Evolutionary conservation across 208 protist genomes (phyloP).

Genomic region (Trypanosoma platydactyli): DNA sequence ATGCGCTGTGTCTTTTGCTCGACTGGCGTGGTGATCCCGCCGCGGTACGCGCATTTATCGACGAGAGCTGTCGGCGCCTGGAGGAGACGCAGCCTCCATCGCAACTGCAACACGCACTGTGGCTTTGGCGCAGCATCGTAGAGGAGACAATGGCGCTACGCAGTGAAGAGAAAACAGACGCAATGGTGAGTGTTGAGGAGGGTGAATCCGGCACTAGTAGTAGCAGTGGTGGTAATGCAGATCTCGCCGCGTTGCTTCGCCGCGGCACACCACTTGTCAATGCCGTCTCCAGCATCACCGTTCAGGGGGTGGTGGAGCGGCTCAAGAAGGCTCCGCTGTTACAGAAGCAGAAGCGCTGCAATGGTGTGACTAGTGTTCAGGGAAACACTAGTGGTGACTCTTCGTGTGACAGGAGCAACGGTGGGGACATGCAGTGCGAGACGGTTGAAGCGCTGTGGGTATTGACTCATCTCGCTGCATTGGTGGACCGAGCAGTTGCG

Average conservation of each 20-base stretch:
- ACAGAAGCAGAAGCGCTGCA: background rate
- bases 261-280: conserved; percentile 1
- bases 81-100: conserved; percentile 24
- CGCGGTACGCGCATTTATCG: conserved; percentile 22
- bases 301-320: conserved; percentile 7
- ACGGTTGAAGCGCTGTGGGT: conserved; percentile 26
- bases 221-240: conserved; percentile 6
- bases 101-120: conserved; percentile 18
- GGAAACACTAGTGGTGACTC: conserved; percentile 2
- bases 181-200: too few relatives aligned
- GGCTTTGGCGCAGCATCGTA: conserved; percentile 15
- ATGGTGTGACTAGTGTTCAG: background rate
- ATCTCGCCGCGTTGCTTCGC: background rate
- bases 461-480: conserved; percentile 2
- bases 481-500: conserved; percentile 20
- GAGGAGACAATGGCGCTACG: background rate
- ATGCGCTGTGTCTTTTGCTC: conserved; percentile 25
- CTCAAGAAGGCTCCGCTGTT: conserved; percentile 4
- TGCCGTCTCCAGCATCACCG: conserved; percentile 5
- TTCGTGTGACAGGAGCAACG: background rate
- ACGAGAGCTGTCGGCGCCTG: background rate
- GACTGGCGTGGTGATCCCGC: conserved; percentile 15
- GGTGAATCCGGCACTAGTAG: background rate
- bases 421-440: conserved; percentile 6
- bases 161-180: background rate